Evolutionary conservation across 495 filamentous ascomycete genomes (phyloP).

Genomic region (Penicillium coffeae): DNA sequence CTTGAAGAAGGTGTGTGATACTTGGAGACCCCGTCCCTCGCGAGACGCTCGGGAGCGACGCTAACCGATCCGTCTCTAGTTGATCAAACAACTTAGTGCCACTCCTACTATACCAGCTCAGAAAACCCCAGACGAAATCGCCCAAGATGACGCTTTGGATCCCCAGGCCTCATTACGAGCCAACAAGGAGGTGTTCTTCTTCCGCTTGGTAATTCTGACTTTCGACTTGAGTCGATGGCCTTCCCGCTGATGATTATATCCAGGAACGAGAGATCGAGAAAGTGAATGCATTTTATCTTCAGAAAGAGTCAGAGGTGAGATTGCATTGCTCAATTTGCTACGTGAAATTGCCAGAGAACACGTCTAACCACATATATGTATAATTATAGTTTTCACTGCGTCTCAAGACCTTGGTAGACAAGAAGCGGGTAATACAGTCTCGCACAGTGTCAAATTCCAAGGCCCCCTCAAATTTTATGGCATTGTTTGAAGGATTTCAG

Average conservation of each 20-base stretch:
- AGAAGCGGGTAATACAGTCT: slow-evolving; percentile 83
- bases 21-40: not conserved
- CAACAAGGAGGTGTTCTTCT: slow-evolving; percentile 98
- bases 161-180: slow-evolving; percentile 91
- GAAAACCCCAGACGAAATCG: slow-evolving; percentile 52
- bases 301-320: slow-evolving; percentile 94
- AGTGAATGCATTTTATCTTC: slow-evolving; percentile 95
- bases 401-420: slow-evolving; percentile 85
- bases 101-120: slow-evolving; percentile 78
- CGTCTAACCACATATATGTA: slow-evolving; percentile 7
- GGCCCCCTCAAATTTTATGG: slow-evolving; percentile 84
- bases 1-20: slow-evolving; percentile 76
- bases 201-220: slow-evolving; percentile 68
- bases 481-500: slow-evolving; percentile 91
- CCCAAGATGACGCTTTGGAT: slow-evolving; percentile 50
- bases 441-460: slow-evolving; percentile 70
- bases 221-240: too few species aligned
- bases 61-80: slow-evolving; percentile 50
- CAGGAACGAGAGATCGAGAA: slow-evolving; percentile 97
- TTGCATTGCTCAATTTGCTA: not conserved
- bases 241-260: too few species aligned
- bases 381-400: slow-evolving; percentile 76
- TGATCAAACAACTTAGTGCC: slow-evolving; percentile 95
- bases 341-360: too few species aligned
- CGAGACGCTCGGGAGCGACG: not conserved